Base-by-base conservation (phyloP, 139 green algal species). In the Chlorella sp. region DNA sequence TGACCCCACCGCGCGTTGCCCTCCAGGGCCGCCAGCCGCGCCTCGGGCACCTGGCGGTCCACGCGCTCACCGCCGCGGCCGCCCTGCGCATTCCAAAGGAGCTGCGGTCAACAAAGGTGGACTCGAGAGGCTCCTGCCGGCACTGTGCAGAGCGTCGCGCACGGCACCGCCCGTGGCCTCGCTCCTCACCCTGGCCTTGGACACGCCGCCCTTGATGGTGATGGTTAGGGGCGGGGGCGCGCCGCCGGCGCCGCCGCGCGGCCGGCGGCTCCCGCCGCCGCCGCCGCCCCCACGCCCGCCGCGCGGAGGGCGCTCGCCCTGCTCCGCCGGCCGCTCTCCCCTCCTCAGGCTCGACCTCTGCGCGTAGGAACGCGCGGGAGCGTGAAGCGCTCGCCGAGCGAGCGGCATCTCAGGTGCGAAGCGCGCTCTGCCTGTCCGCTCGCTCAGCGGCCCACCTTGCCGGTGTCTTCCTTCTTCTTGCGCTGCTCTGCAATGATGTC, bases 401-500 rank as follows among this genome's bases (percentile, higher is more conserved):
- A n/a, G n/a, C n/a, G n/a, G n/a, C n/a, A n/a, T n/a, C n/a, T n/a
- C n/a, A n/a, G n/a, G n/a, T n/a, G n/a, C n/a, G n/a, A n/a, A n/a
- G n/a, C n/a, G n/a, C n/a, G n/a, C n/a, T n/a, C n/a, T 55, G 46
- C 17, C 46, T 55, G 46, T 14, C 46, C 46, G 46, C 46, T 55
- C 46, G 14, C 46, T 55, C 14, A 14, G 46, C 46, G 14, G 46
- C 14, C 46, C 46, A 27, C 46, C 46, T 27, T 14, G 14, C 17
- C 14, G 14, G 17, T 14, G 46, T 17, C 46, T 55, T 55, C 17
- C 45, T 76, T 74, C 78, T 83, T 73, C 25, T 41, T 43, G 12
- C 71, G 31, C 38, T 79, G 53, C 51, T 88, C 71, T 31, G 80
- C 79, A 25, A 88, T 88, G 25, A 88, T 42, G 29, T 88, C 76